A percentile compares a stretch with the other conserved stretches of the same genome.
These are phyloP conservation scores for Sporobolomyces roseus DNA, from an alignment of 768 basidiomycete species.

Conservation along the genomic window DNA sequence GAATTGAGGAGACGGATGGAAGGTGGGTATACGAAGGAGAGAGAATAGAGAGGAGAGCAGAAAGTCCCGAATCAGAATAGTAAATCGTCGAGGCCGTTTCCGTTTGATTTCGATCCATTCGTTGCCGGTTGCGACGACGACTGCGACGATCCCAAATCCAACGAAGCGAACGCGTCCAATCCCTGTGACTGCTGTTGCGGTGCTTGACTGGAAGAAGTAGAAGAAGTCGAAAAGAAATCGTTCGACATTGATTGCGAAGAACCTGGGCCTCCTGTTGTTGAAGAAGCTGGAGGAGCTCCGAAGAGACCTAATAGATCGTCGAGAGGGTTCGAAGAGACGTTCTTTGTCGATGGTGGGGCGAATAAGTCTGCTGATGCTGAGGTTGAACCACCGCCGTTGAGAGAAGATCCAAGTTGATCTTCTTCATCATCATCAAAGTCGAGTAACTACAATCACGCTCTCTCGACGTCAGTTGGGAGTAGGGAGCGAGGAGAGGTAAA, in stretches of 20 bases:
- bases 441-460: constrained; percentile 54
- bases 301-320: constrained; percentile 39
- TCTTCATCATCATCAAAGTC: constrained; percentile 78
- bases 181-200: background rate
- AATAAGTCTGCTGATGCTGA: constrained; percentile 28
- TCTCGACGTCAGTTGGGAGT: background rate
- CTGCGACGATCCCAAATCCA: constrained; percentile 9
- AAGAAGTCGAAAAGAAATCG: background rate
- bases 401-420: constrained; percentile 52
- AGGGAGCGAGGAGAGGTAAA: background rate
- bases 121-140: background rate
- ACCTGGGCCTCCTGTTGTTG: background rate
- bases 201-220: background rate
- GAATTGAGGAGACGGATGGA: background rate
- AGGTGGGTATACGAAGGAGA: background rate
- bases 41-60: background rate
- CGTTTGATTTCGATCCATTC: background rate
- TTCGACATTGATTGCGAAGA: constrained; percentile 6
- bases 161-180: constrained; percentile 21
- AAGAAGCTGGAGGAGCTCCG: constrained; percentile 1
- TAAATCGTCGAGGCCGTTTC: constrained; percentile 42
- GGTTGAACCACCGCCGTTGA: background rate
- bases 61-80: constrained; percentile 19
- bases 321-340: constrained; percentile 36
- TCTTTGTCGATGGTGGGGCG: constrained; percentile 22